These are phyloP conservation scores for Claviceps digitariae DNA, from an alignment of 2,329 filamentous ascomycete species.

Conservation along the genomic window DNA sequence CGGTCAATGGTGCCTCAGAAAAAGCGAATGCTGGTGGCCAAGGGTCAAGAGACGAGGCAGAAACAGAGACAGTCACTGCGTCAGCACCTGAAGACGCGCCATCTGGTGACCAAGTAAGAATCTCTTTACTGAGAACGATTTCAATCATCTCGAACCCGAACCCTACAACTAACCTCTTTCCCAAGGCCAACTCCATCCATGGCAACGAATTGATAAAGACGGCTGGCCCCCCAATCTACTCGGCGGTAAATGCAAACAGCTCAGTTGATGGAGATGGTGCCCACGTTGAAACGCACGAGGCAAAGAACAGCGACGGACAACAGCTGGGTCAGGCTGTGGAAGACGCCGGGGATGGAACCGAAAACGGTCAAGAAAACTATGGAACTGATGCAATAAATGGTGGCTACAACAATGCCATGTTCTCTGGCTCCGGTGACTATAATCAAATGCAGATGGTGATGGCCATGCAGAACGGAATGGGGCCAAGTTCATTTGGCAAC, in stretches of 20 bases:
- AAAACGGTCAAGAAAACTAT: constrained; percentile 18
- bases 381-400: constrained; percentile 28
- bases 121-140: not conserved
- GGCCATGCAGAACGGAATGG: constrained; percentile 59
- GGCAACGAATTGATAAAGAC: not conserved
- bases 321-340: constrained; percentile 7
- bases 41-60: not conserved
- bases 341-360: constrained; percentile 12
- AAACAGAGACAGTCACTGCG: not conserved
- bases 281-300: not conserved
- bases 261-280: constrained; percentile 2
- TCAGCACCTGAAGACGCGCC: not conserved
- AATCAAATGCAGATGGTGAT: constrained; percentile 74
- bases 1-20: not conserved
- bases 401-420: constrained; percentile 43
- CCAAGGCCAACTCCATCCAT: not conserved
- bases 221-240: not conserved
- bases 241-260: not conserved
- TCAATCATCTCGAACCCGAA: not conserved
- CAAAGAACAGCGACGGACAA: not conserved
- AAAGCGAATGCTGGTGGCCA: not conserved
- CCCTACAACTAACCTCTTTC: not conserved
- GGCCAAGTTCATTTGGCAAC: constrained; percentile 36
- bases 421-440: constrained; percentile 48
- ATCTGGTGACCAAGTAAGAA: constrained; percentile 2